These are phyloP conservation scores for Nothophoma quercina DNA, from an alignment of 2,329 filamentous ascomycete genomes.

Conservation along the genomic window DNA sequence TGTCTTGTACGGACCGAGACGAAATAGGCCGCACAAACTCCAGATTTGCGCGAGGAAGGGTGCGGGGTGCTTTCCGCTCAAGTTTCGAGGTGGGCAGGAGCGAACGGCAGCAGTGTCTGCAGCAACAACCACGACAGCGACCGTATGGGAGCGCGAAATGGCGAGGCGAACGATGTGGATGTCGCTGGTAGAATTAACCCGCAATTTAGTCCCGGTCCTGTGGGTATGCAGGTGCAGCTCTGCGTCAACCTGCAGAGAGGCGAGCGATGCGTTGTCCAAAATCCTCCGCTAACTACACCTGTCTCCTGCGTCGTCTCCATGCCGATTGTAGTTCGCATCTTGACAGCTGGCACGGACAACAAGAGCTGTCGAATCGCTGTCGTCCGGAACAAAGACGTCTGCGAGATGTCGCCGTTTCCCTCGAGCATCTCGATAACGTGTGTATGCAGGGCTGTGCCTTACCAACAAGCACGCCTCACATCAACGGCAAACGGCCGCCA, in stretches of 20 bases:
- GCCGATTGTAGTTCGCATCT: conserved; percentile 36
- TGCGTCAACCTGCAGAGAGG: conserved; percentile 51
- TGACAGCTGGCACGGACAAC: conserved; percentile 49
- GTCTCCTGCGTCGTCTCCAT: conserved; percentile 40
- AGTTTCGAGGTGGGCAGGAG: conserved; percentile 7
- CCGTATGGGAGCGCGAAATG: conserved; percentile 27
- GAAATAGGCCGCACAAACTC: conserved; percentile 32
- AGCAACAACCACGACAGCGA: conserved; percentile 20
- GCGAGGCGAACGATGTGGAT: conserved; percentile 38
- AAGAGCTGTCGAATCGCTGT: conserved; percentile 30
- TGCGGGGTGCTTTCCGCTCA: conserved; percentile 21
- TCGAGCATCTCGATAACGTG: conserved; percentile 8
- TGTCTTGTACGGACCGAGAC: conserved; percentile 40
- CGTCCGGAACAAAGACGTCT: conserved; percentile 28
- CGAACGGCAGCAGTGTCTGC: conserved; percentile 11
- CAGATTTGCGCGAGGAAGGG: conserved; percentile 27
- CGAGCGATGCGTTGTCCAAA: conserved; percentile 45
- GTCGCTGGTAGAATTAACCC: conserved; percentile 45
- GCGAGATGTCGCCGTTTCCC: conserved; percentile 24
- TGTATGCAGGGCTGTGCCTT: conserved; percentile 34
- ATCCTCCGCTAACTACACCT: conserved; percentile 44
- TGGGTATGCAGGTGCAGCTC: conserved; percentile 49
- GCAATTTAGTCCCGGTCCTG: conserved; percentile 38
- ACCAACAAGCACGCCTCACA: conserved; percentile 27
- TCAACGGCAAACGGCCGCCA: conserved; percentile 32